Conservation (phyloP, 257 asterid species). For the Solanum ahanhuiri region DNA sequence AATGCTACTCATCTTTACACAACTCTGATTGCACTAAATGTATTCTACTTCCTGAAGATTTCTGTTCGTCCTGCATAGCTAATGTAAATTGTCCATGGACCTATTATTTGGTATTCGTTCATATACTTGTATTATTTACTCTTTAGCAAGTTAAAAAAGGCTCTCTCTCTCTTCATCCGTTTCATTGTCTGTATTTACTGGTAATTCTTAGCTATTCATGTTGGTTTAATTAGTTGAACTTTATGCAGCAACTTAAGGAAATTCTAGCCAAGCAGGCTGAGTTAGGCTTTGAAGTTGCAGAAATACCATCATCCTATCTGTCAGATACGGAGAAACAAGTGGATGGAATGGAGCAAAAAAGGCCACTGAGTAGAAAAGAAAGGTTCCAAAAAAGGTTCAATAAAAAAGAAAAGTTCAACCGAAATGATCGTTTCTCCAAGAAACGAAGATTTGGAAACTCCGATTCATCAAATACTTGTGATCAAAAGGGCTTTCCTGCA, state of each 20-base stretch:
- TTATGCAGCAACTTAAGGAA: conserved; percentile 77
- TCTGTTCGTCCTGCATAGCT: background rate
- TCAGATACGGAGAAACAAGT: conserved; percentile 52
- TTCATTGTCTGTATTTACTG: background rate
- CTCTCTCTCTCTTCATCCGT: background rate
- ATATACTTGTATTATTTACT: background rate
- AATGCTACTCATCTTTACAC: background rate
- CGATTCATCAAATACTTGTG: conserved; percentile 11
- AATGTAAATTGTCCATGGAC: background rate
- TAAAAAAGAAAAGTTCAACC: conserved; percentile 43
- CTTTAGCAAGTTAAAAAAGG: background rate
- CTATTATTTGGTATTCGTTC: background rate
- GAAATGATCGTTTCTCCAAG: conserved; percentile 29
- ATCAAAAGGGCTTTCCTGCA: conserved; percentile 14
- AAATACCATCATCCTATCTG: conserved; percentile 71
- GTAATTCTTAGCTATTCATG: background rate
- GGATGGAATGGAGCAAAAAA: conserved; percentile 19
- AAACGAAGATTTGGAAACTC: conserved; percentile 23
- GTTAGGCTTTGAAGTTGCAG: conserved; percentile 92
- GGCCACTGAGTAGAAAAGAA: conserved; percentile 32
- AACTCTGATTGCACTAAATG: background rate
- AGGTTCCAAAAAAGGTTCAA: conserved; percentile 47
- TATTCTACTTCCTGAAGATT: background rate
- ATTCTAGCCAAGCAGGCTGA: conserved; percentile 91
- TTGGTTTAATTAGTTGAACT: background rate